A percentile compares a stretch with the other conserved stretches of the same genome.
phyloP scores from a whole-genome alignment of 495 filamentous ascomycete species.

The Penicillium daleae region DNA sequence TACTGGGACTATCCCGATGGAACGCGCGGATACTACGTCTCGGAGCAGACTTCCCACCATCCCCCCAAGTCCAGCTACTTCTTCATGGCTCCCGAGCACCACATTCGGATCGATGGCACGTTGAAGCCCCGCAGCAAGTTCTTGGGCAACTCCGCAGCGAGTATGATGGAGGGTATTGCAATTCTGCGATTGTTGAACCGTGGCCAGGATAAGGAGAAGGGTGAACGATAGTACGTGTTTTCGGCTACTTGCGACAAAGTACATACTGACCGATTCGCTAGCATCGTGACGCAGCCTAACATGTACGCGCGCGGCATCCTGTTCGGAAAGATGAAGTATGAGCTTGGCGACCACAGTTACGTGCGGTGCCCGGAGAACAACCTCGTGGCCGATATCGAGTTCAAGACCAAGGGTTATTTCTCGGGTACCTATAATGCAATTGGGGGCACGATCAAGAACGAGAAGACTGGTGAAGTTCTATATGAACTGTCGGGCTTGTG shows the following conservation, averaged over 20 bases:
- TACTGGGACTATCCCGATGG: conserved; percentile 93
- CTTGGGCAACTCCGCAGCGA: conserved; percentile 94
- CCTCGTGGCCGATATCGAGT: conserved; percentile 91
- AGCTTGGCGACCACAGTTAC: conserved; percentile 94
- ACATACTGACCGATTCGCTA: conserved; percentile 34
- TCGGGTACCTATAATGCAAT: conserved; percentile 96
- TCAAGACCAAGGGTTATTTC: conserved; percentile 98
- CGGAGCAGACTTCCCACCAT: conserved; percentile 96
- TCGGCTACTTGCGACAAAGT: background rate
- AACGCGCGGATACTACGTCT: conserved; percentile 90
- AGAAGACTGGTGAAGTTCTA: conserved; percentile 78
- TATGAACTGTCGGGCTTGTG: conserved; percentile 92
- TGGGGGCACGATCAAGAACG: conserved; percentile 88
- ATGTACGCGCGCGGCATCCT: conserved; percentile 99
- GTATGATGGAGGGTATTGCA: conserved; percentile 96
- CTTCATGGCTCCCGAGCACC: conserved; percentile 94
- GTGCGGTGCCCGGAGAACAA: conserved; percentile 89
- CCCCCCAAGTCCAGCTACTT: conserved; percentile 99
- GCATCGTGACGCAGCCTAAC: conserved; percentile 93
- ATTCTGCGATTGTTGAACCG: conserved; percentile 83
- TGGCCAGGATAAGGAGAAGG: conserved; percentile 60
- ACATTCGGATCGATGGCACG: conserved; percentile 94
- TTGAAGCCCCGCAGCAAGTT: conserved; percentile 97
- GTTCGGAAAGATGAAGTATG: conserved; percentile 99
- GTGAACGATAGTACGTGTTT: conserved; percentile 82